Evolutionary conservation across 2,329 filamentous ascomycete genomes (phyloP), one percentile per base, ranked within the genome.

Genomic region (Ophiocordyceps camponoti-rufipedis): DNA sequence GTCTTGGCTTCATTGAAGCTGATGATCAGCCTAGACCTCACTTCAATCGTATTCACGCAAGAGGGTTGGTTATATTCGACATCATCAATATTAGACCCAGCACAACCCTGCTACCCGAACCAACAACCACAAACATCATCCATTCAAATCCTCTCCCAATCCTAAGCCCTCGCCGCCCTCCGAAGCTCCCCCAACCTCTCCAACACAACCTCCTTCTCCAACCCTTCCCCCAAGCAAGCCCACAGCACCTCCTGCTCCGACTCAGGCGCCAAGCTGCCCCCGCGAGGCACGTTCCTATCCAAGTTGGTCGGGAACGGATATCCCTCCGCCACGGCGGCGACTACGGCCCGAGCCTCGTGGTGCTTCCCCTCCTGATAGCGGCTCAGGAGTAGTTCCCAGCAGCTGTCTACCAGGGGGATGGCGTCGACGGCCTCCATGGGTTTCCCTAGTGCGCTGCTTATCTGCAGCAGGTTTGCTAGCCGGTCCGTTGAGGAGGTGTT

Each of bases 271-370:
- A 79, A 77, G 0, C 69, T 74, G 41, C 68, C 68, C 1, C 67
- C 67, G 29, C 65, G 68, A 0, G 75, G 75, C 1, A 73, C 68
- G 43, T 74, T 65, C 2, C 59, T 64, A 52, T 80, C 75, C 43
- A 80, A 50, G 55, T 80, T 78, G 6, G 74, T 78, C 0, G 75
- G 75, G 48, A 80, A 80, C 2, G 74, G 69, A 55, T 79, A 79
- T 0, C 73, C 75, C 32, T 78, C 70, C 0, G 62, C 72, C 5
- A 79, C 58, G 12, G 72, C 69, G 4, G 60, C 55, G 0, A 79
- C 56, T 32, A 74, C 64, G 2, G 69, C 64, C 48, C 61, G 59
- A 3, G 74, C 57, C 48, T 64, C 60, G 0, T 58, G 56, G 46
- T 59, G 68, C 46, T 66, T 28, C 0, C 67, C 64, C 19, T 66